These are phyloP conservation scores for Coniophora puteana DNA, from an alignment of 1,284 basidiomycete species.

Conservation along the genomic window DNA sequence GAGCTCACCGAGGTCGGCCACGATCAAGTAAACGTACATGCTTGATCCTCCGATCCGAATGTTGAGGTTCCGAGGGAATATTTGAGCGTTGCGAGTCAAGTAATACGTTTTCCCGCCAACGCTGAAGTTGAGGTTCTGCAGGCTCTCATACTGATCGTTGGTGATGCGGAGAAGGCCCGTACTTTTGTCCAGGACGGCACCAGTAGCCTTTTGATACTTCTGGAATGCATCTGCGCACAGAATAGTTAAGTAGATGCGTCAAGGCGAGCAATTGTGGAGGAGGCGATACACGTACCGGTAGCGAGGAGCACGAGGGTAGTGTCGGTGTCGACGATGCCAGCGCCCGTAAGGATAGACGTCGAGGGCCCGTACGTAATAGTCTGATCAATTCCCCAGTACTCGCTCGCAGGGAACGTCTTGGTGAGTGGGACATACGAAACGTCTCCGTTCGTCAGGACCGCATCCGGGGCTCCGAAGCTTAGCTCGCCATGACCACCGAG, in stretches of 20 bases:
- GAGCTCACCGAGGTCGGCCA: slow-evolving; percentile 28
- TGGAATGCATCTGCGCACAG: slow-evolving; percentile 51
- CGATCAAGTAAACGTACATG: slow-evolving; percentile 41
- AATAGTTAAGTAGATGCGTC: no score
- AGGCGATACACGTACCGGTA: slow-evolving; percentile 9
- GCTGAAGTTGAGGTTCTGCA: slow-evolving; percentile 39
- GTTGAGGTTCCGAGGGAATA: slow-evolving; percentile 50
- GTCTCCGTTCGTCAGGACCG: slow-evolving; percentile 37
- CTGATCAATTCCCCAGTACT: slow-evolving; percentile 56
- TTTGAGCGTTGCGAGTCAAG: slow-evolving; percentile 47
- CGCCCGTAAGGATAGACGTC: slow-evolving; percentile 33
- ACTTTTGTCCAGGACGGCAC: slow-evolving; percentile 40
- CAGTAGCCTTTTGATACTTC: slow-evolving; percentile 46
- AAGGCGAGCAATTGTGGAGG: slow-evolving; percentile 6
- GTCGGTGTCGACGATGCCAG: slow-evolving; percentile 59
- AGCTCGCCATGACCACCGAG: slow-evolving; percentile 37
- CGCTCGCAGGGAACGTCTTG: slow-evolving; percentile 39
- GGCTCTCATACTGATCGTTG: slow-evolving; percentile 31
- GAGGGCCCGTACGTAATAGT: slow-evolving; percentile 40
- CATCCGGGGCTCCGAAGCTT: slow-evolving; percentile 47
- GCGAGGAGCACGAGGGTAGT: slow-evolving; percentile 44
- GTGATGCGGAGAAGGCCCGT: slow-evolving; percentile 42
- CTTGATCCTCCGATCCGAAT: slow-evolving; percentile 34
- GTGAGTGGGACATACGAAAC: slow-evolving; percentile 52
- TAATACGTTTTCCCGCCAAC: slow-evolving; percentile 33